Evolutionary conservation across 176 grass and related monocot genomes (phyloP).

Genomic region (Tillandsia leiboldiana): DNA sequence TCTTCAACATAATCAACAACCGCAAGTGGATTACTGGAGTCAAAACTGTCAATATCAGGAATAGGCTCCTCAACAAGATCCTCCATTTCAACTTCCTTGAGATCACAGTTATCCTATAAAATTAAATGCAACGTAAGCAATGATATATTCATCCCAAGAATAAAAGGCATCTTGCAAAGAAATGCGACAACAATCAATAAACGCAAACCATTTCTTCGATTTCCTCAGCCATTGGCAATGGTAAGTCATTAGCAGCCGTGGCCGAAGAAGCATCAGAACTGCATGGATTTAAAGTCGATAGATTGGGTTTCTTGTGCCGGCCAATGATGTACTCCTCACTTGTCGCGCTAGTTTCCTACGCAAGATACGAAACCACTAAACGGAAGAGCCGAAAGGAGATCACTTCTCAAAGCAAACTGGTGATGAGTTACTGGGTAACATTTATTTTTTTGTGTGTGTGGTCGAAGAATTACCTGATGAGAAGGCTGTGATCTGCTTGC

Average conservation of each 20-base stretch:
- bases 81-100: constrained; percentile 40
- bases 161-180: neutral
- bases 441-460: neutral
- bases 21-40: constrained; percentile 51
- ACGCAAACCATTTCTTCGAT: constrained; percentile 45
- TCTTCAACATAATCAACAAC: constrained; percentile 65
- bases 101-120: constrained; percentile 30
- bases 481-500: constrained; percentile 22
- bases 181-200: neutral
- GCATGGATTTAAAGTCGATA: neutral
- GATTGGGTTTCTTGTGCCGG: constrained; percentile 10
- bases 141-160: neutral
- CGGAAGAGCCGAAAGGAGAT: neutral
- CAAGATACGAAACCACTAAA: neutral
- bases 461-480: constrained; percentile 11
- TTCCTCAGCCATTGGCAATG: constrained; percentile 19
- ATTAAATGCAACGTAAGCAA: constrained; percentile 4
- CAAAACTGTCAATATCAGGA: constrained; percentile 55
- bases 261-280: neutral
- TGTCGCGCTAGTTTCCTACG: neutral
- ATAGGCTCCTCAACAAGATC: constrained; percentile 24
- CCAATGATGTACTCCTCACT: neutral
- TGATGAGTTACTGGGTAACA: no score
- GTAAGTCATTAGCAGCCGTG: neutral
- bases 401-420: neutral